These are phyloP conservation scores for Colletotrichum sojae DNA, from an alignment of 2,329 filamentous ascomycete genomes.

Conservation along the genomic window DNA sequence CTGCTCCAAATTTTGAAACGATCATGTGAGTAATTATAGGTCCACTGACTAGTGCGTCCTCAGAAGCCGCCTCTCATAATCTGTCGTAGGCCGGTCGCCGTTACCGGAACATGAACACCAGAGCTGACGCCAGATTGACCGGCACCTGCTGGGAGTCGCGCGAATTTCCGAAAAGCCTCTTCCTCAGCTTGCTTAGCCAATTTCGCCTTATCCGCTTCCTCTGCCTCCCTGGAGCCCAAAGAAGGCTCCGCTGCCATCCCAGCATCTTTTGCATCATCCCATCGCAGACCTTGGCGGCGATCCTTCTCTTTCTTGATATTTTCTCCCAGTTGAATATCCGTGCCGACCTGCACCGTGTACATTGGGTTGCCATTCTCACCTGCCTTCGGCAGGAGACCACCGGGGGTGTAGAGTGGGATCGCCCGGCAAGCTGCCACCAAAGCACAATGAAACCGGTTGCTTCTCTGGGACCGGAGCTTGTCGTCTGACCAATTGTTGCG, in stretches of 20 bases:
- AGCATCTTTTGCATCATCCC: conserved; percentile 15
- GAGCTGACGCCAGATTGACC: neutral
- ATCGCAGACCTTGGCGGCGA: conserved; percentile 34
- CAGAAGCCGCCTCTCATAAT: neutral
- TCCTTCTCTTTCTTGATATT: conserved; percentile 40
- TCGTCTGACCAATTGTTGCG: conserved; percentile 84
- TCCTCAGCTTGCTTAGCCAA: conserved; percentile 8
- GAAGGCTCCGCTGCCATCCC: neutral
- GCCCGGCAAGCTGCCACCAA: conserved; percentile 78
- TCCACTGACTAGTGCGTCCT: neutral
- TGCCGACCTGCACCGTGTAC: conserved; percentile 35
- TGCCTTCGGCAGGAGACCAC: conserved; percentile 20
- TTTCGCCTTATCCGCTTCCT: neutral
- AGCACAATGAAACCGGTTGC: conserved; percentile 82
- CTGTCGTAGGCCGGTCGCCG: conserved; percentile 7
- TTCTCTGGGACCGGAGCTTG: conserved; percentile 75
- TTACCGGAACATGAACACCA: neutral
- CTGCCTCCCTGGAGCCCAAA: neutral
- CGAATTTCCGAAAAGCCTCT: conserved; percentile 17
- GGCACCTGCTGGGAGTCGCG: neutral
- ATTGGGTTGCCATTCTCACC: conserved; percentile 41
- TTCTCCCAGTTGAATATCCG: conserved; percentile 18
- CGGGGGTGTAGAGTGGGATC: conserved; percentile 70
- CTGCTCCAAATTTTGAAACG: too few relatives aligned
- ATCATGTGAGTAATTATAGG: too few relatives aligned